Evolutionary conservation across 2,329 filamentous ascomycete genomes (phyloP).

Genomic region (Penicillium glabrum): DNA sequence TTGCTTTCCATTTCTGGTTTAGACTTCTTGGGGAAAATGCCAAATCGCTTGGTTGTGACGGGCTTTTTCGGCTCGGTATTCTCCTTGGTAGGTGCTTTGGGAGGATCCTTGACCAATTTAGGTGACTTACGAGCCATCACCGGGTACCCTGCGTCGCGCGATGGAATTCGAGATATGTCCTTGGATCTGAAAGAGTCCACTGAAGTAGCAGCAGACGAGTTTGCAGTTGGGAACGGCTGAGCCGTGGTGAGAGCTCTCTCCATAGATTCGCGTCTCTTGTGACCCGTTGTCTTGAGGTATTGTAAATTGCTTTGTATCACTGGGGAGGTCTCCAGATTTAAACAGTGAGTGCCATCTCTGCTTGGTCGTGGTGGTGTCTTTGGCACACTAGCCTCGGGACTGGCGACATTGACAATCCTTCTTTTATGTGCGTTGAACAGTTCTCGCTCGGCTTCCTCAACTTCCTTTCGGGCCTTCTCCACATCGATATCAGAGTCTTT

Average conservation of each 20-base stretch:
- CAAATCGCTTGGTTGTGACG: conserved; percentile 63
- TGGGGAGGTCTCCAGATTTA: conserved; percentile 56
- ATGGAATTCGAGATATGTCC: conserved; percentile 31
- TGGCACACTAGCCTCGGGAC: conserved; percentile 26
- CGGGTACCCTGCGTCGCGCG: conserved; percentile 33
- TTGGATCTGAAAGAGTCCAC: conserved; percentile 41
- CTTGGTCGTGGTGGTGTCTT: conserved; percentile 63
- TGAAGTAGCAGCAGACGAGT: conserved; percentile 35
- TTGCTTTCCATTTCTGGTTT: conserved; percentile 60
- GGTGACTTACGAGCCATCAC: conserved; percentile 29
- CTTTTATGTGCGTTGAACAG: conserved; percentile 15
- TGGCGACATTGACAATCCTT: conserved; percentile 29
- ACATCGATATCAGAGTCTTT: conserved; percentile 23
- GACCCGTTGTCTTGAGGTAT: conserved; percentile 47
- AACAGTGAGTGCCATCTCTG: conserved; percentile 64
- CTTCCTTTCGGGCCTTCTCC: conserved; percentile 30
- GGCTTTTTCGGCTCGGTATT: conserved; percentile 30
- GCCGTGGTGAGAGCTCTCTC: conserved; percentile 42
- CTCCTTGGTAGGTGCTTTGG: conserved; percentile 21
- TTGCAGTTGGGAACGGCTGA: conserved; percentile 25
- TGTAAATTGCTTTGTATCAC: conserved; percentile 59
- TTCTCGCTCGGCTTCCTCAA: conserved; percentile 29
- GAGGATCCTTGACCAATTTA: conserved; percentile 30
- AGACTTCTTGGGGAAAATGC: conserved; percentile 72
- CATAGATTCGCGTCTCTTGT: conserved; percentile 52